Conservation (phyloP, 192 early-diverging fungal genomes). For the Rhizophlyctis rosea region DNA sequence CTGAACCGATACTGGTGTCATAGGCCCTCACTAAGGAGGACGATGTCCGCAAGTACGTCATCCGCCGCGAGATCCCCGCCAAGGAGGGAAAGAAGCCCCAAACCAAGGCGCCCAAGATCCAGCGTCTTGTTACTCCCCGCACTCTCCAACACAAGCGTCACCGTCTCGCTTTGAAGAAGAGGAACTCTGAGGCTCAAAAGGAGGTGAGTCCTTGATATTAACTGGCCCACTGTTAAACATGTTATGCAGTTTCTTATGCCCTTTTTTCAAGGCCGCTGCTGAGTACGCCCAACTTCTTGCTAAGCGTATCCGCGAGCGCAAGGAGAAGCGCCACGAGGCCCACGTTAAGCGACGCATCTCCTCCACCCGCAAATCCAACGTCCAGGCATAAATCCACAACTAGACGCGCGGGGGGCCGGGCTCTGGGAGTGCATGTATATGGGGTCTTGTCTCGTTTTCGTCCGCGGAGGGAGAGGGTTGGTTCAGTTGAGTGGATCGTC, state of each 20-base stretch:
- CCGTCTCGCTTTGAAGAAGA: constrained; percentile 81
- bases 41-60: constrained; percentile 99
- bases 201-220: constrained; percentile 42
- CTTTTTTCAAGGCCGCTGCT: constrained; percentile 48
- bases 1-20: constrained; percentile 6
- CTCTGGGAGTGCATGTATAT: no score
- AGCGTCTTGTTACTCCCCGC: constrained; percentile 95
- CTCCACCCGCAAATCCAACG: constrained; percentile 54
- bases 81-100: constrained; percentile 85
- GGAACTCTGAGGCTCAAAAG: constrained; percentile 74
- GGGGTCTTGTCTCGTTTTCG: no score
- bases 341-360: constrained; percentile 73
- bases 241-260: not conserved
- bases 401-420: not conserved
- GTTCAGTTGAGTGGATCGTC: no score
- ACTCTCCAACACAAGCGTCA: constrained; percentile 96
- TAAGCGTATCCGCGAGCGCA: constrained; percentile 92
- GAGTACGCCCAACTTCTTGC: constrained; percentile 77
- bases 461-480: no score
- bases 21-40: constrained; percentile 93
- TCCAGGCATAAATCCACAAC: constrained; percentile 13
- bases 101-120: constrained; percentile 98
- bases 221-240: not conserved
- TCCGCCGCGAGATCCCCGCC: constrained; percentile 86
- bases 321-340: constrained; percentile 73